Conservation (phyloP, 345 rosid species). For the Physaria fendleri region DNA sequence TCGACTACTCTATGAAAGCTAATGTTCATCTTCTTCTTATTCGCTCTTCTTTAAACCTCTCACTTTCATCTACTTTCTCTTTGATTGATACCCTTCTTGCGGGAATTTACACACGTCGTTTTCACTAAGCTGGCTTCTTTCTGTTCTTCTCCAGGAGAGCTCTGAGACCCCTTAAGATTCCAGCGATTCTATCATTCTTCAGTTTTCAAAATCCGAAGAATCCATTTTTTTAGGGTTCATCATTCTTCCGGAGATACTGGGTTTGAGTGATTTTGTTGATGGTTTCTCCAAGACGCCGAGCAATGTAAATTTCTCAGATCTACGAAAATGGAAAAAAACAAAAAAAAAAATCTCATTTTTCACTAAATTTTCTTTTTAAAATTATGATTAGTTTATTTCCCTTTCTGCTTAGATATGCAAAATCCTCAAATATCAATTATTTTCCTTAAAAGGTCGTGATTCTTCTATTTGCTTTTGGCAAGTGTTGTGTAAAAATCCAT, state of each 20-base stretch:
- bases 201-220: constrained; percentile 13
- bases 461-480: constrained; percentile 12
- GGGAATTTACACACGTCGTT: constrained; percentile 8
- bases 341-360: background rate
- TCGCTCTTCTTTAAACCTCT: constrained; percentile 17
- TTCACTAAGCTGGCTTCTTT: constrained; percentile 21
- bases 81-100: constrained; percentile 25
- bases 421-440: constrained; percentile 17
- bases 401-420: constrained; percentile 29
- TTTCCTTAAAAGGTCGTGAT: constrained; percentile 6
- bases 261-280: constrained; percentile 27
- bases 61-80: constrained; percentile 25
- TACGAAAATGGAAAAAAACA: background rate
- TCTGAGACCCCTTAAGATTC: background rate
- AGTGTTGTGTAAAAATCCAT: constrained; percentile 6
- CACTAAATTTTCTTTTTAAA: background rate
- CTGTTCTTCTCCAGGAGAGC: constrained; percentile 15
- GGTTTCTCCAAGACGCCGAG: constrained; percentile 32
- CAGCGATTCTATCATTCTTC: constrained; percentile 19
- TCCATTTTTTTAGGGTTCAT: no score
- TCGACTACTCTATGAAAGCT: constrained; percentile 28
- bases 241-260: constrained; percentile 23
- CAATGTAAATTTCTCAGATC: constrained; percentile 69
- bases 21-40: constrained; percentile 24
- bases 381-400: constrained; percentile 30